Evolutionary conservation across 768 basidiomycete species (phyloP).

Genomic region (Fomitopsis pulvina): DNA sequence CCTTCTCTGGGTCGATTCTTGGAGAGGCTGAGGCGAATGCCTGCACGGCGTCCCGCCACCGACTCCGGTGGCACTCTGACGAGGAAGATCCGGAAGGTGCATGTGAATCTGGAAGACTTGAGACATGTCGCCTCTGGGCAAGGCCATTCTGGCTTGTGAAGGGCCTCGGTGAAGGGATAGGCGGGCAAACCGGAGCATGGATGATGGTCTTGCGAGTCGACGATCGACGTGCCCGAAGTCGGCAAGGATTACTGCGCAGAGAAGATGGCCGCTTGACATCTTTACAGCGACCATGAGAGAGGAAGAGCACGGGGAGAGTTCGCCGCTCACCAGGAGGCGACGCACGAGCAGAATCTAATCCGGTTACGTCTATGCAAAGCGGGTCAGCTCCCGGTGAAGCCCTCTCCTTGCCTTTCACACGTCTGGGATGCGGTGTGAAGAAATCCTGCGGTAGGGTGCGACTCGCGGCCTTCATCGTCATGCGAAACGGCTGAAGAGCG

Average conservation of each 20-base stretch:
- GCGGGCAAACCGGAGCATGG: slow-evolving; percentile 6
- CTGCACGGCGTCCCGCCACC: not conserved
- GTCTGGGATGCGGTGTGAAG: slow-evolving; percentile 48
- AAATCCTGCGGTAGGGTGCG: slow-evolving; percentile 38
- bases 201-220: slow-evolving; percentile 8
- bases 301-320: not conserved
- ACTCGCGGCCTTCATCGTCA: slow-evolving; percentile 25
- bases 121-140: slow-evolving; percentile 23
- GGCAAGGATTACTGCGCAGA: slow-evolving; percentile 4
- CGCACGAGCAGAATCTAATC: not conserved
- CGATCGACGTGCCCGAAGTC: slow-evolving; percentile 16
- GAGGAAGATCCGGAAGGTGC: not conserved
- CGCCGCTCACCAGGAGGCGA: not conserved
- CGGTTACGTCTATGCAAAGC: not conserved
- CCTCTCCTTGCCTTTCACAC: slow-evolving; percentile 49
- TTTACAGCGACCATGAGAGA: not conserved
- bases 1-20: slow-evolving; percentile 19
- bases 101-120: slow-evolving; percentile 15
- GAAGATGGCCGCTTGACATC: not conserved
- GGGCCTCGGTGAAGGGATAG: slow-evolving; percentile 7
- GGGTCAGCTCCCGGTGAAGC: slow-evolving; percentile 17
- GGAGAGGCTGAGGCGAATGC: not conserved
- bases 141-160: slow-evolving; percentile 10
- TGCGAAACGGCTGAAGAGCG: slow-evolving; percentile 22
- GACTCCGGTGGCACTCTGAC: not conserved